phyloP scores from a whole-genome alignment of 495 filamentous ascomycete species.

The Tuber indicum region DNA sequence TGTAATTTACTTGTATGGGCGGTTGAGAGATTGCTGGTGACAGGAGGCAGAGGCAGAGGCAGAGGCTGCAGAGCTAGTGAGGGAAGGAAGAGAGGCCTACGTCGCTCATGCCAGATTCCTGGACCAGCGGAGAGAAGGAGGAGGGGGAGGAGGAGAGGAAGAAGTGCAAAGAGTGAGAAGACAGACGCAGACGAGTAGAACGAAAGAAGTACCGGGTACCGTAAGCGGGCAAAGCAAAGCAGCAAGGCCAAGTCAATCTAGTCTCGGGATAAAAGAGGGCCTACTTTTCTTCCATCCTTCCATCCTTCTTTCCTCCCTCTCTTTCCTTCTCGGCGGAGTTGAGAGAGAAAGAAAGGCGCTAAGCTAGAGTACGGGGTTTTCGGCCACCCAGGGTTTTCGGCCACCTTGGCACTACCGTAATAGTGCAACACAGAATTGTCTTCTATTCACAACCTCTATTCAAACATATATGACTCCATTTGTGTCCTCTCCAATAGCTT shows the following conservation, averaged over 20 bases:
- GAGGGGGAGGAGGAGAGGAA: slow-evolving; percentile 6
- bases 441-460: no score
- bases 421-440: no score
- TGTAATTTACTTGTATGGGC: slow-evolving; percentile 1
- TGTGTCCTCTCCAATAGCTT: no score
- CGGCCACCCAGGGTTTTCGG: no score
- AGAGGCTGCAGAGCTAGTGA: neutral
- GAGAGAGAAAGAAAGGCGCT: neutral
- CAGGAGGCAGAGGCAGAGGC: no score
- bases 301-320: neutral
- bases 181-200: neutral
- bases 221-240: neutral
- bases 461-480: no score
- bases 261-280: neutral
- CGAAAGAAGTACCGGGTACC: neutral
- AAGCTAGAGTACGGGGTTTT: no score
- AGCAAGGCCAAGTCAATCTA: neutral
- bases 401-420: no score
- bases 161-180: neutral
- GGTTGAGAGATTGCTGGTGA: slow-evolving; percentile 2
- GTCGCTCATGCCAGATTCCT: neutral
- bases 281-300: neutral
- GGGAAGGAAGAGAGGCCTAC: neutral
- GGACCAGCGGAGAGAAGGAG: neutral
- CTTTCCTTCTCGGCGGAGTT: neutral